These are phyloP conservation scores for Calocybe gangraenosa DNA, from an alignment of 768 basidiomycete species.

Conservation along the genomic window DNA sequence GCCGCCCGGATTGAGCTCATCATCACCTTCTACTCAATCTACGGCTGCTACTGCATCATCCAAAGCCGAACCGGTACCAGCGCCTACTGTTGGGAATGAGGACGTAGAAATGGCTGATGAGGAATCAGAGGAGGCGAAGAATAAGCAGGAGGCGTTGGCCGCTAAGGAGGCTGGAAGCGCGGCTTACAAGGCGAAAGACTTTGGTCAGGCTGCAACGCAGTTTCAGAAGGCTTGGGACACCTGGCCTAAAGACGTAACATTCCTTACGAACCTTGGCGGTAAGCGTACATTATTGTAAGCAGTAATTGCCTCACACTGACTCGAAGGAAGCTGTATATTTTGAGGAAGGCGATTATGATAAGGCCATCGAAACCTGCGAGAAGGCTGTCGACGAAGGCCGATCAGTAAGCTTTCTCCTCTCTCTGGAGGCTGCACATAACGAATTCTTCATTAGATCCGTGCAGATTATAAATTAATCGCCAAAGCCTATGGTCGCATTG, in stretches of 20 bases:
- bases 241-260: conserved; percentile 92
- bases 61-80: conserved; percentile 32
- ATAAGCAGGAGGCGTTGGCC: conserved; percentile 74
- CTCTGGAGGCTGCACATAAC: neutral
- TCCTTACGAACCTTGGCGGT: conserved; percentile 89
- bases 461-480: conserved; percentile 95
- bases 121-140: conserved; percentile 65
- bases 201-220: conserved; percentile 67
- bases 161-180: conserved; percentile 76
- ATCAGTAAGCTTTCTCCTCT: conserved; percentile 33
- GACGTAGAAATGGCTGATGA: conserved; percentile 69
- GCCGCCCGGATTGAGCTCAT: conserved; percentile 49
- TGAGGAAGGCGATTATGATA: conserved; percentile 89
- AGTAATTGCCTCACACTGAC: neutral
- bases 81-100: conserved; percentile 38
- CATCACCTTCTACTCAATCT: conserved; percentile 32
- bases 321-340: conserved; percentile 73
- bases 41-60: conserved; percentile 44
- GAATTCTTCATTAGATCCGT: conserved; percentile 47
- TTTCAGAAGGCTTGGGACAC: conserved; percentile 90
- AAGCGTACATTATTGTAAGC: conserved; percentile 15
- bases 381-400: conserved; percentile 97
- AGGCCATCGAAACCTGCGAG: conserved; percentile 86
- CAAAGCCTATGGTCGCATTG: conserved; percentile 89
- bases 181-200: conserved; percentile 83